These are phyloP conservation scores for Ochromonas danica DNA, from an alignment of 108 stramenopile genomes.

Conservation along the genomic window DNA sequence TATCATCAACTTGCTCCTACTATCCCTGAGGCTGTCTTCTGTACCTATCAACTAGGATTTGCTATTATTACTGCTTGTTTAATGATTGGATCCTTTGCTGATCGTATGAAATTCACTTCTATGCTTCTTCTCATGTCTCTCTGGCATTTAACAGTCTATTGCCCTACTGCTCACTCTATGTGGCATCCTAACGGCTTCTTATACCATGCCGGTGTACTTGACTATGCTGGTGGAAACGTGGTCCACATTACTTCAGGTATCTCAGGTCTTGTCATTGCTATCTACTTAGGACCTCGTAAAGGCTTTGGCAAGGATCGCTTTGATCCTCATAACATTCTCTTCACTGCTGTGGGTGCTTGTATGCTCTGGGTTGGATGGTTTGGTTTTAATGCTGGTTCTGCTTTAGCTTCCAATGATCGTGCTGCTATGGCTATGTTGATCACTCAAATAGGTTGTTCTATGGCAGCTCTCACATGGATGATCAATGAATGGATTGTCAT, in stretches of 20 bases:
- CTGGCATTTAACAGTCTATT: slow-evolving; percentile 19
- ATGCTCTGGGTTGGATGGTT: too few species aligned
- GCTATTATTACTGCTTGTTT: not conserved
- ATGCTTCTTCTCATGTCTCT: not conserved
- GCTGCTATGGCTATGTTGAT: slow-evolving; percentile 9
- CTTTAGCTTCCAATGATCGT: not conserved
- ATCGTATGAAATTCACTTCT: slow-evolving; percentile 1
- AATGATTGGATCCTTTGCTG: slow-evolving; percentile 3
- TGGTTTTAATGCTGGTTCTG: slow-evolving; percentile 25
- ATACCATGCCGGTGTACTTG: slow-evolving; percentile 3
- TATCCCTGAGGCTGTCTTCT: not conserved
- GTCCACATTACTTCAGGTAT: slow-evolving; percentile 18
- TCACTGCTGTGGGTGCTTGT: slow-evolving; percentile 7
- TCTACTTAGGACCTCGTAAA: not conserved
- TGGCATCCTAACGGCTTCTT: slow-evolving; percentile 7
- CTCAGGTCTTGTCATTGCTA: not conserved
- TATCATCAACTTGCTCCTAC: not conserved
- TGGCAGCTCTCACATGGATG: not conserved
- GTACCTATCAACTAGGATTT: not conserved
- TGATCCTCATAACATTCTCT: too few species aligned
- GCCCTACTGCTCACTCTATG: slow-evolving; percentile 25
- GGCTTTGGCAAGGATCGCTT: not conserved
- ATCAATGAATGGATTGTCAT: not conserved
- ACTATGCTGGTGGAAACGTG: slow-evolving; percentile 29
- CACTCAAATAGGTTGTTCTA: not conserved